These are phyloP conservation scores for Tagetes erecta DNA, from an alignment of 129 eudicot genomes.

Conservation along the genomic window DNA sequence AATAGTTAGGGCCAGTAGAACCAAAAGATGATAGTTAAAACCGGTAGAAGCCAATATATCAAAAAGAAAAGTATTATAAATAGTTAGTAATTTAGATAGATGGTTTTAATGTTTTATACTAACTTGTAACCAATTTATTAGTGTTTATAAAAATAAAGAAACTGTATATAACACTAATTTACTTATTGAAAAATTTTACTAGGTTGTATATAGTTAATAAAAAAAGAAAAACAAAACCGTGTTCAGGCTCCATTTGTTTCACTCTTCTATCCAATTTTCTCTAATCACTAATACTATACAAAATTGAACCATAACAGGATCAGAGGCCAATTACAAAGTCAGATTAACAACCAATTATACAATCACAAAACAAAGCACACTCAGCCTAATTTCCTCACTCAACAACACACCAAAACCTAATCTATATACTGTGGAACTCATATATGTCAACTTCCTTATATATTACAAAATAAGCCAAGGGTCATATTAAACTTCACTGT, in stretches of 20 bases:
- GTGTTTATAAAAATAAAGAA: too few relatives aligned
- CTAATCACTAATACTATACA: slow-evolving; percentile 11
- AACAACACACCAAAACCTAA: slow-evolving; percentile 33
- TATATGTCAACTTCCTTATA: slow-evolving; percentile 32
- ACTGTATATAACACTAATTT: too few relatives aligned
- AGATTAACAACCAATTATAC: slow-evolving; percentile 33
- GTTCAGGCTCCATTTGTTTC: neutral
- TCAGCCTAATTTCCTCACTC: slow-evolving; percentile 29
- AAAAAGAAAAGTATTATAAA: too few relatives aligned
- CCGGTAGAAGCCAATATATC: too few relatives aligned
- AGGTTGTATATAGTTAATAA: too few relatives aligned
- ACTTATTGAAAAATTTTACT: too few relatives aligned
- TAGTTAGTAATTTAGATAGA: too few relatives aligned
- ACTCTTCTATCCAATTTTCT: neutral
- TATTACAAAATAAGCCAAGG: slow-evolving; percentile 34
- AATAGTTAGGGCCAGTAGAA: too few relatives aligned
- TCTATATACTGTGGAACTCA: slow-evolving; percentile 23
- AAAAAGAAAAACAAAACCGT: neutral
- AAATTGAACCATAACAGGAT: slow-evolving; percentile 19
- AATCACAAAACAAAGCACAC: slow-evolving; percentile 20
- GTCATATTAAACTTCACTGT: slow-evolving; percentile 49
- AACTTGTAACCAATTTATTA: too few relatives aligned
- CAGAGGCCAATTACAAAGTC: slow-evolving; percentile 9
- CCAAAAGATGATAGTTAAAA: too few relatives aligned
- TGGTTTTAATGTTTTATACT: too few relatives aligned